These are phyloP conservation scores for Talaromyces funiculosus DNA, from an alignment of 2,329 filamentous ascomycete species.

Conservation along the genomic window DNA sequence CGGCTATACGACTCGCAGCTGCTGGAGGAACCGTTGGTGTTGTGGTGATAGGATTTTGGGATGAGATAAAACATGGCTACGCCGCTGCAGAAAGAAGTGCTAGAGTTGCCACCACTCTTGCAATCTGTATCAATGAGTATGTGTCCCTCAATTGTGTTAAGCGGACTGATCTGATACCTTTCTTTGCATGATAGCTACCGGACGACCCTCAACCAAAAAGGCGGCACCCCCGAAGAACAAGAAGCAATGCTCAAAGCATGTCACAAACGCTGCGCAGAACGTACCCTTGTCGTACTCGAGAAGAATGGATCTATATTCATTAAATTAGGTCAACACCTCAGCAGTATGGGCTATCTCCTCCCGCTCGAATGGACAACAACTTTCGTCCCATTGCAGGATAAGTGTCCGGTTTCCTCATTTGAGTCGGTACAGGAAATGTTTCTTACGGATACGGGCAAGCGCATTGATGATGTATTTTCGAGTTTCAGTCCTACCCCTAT, in stretches of 20 bases:
- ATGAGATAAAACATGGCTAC: constrained; percentile 70
- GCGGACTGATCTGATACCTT: not conserved
- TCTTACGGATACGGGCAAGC: constrained; percentile 69
- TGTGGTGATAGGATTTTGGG: constrained; percentile 47
- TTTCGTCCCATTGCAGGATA: constrained; percentile 92
- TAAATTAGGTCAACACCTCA: constrained; percentile 93
- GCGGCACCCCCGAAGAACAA: constrained; percentile 59
- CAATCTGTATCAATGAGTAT: constrained; percentile 84
- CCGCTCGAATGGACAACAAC: constrained; percentile 90
- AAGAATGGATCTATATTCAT: constrained; percentile 98
- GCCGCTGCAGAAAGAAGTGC: constrained; percentile 70
- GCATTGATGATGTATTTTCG: constrained; percentile 76
- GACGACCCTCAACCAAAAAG: constrained; percentile 67
- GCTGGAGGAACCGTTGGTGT: constrained; percentile 35
- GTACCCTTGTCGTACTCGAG: constrained; percentile 81
- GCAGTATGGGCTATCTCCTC: constrained; percentile 90
- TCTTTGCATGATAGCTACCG: constrained; percentile 63
- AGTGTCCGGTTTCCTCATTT: constrained; percentile 85
- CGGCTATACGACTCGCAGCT: constrained; percentile 26
- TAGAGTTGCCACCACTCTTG: constrained; percentile 68
- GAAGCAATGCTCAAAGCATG: constrained; percentile 69
- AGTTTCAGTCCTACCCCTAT: constrained; percentile 76
- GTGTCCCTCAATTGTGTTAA: constrained; percentile 24
- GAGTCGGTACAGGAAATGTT: constrained; percentile 87
- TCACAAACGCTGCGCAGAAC: constrained; percentile 85